phyloP scores from a whole-genome alignment of 202 grass and related monocot species.

The Setaria italica region DNA sequence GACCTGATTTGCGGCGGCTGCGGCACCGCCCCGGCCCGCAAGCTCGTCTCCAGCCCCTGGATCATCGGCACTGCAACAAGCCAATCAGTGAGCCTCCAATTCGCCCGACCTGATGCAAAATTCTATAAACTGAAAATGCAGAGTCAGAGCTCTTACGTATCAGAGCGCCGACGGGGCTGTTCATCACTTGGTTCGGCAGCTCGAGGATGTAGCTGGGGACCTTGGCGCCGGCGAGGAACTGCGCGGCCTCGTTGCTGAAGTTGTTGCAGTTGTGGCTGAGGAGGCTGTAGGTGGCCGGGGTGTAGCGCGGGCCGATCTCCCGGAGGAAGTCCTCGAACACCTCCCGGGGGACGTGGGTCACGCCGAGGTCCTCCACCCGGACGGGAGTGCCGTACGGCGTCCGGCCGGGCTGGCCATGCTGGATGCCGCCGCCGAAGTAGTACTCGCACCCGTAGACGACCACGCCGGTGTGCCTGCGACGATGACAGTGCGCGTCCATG shows the following conservation, averaged over 20 bases:
- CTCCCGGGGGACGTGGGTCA: conserved; percentile 63
- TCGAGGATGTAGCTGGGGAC: conserved; percentile 81
- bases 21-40: conserved; percentile 57
- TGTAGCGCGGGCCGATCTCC: conserved; percentile 73
- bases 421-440: conserved; percentile 85
- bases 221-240: conserved; percentile 61
- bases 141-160: conserved; percentile 53
- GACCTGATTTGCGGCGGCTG: conserved; percentile 61
- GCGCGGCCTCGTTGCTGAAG: conserved; percentile 80
- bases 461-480: conserved; percentile 76
- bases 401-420: conserved; percentile 56
- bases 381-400: conserved; percentile 73
- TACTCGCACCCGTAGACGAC: conserved; percentile 85
- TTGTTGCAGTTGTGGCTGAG: conserved; percentile 93
- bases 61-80: conserved; percentile 74
- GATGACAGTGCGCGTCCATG: background rate
- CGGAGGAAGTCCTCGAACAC: conserved; percentile 72
- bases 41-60: conserved; percentile 72
- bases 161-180: conserved; percentile 59
- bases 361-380: conserved; percentile 60
- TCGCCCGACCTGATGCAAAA: background rate
- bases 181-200: conserved; percentile 76
- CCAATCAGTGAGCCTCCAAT: background rate
- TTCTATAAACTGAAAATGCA: too few relatives aligned
- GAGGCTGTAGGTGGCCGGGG: conserved; percentile 64